Percentiles rank a stretch among this genome's conserved stretches.
Conservation (phyloP, 2,329 filamentous ascomycete species). For the Aspergillus hiratsukae region DNA sequence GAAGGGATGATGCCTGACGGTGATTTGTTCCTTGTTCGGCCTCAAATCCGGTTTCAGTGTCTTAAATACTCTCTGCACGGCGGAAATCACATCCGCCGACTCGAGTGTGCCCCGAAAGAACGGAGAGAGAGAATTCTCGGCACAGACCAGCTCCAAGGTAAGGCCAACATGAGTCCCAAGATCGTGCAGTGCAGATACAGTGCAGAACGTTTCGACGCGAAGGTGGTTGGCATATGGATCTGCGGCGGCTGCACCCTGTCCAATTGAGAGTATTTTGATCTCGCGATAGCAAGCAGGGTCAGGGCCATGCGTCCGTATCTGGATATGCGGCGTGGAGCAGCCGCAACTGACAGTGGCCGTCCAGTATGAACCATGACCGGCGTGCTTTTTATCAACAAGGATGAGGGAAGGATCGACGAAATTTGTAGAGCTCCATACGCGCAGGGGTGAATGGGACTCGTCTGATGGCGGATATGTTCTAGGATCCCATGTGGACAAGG, state of each 20-base stretch:
- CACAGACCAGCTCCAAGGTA: conserved; percentile 20
- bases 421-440: neutral
- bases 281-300: neutral
- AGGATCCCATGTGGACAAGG: conserved; percentile 5
- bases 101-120: conserved; percentile 18
- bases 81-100: conserved; percentile 5
- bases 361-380: conserved; percentile 2
- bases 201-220: conserved; percentile 25
- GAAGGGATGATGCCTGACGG: conserved; percentile 14
- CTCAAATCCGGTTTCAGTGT: conserved; percentile 18
- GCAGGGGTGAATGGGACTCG: neutral
- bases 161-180: conserved; percentile 21
- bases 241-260: conserved; percentile 5
- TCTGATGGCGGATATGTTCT: neutral
- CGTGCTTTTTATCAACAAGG: conserved; percentile 1
- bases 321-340: conserved; percentile 13
- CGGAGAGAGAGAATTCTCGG: conserved; percentile 20
- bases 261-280: conserved; percentile 12
- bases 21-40: conserved; percentile 17
- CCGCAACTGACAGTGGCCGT: conserved; percentile 12
- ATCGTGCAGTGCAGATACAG: conserved; percentile 15
- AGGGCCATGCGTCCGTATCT: conserved; percentile 7
- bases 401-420: conserved; percentile 5
- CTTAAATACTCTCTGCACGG: conserved; percentile 12
- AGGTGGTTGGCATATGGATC: conserved; percentile 24